Conservation (phyloP, 2,329 filamentous ascomycete genomes). For the Colletotrichum cereale region DNA sequence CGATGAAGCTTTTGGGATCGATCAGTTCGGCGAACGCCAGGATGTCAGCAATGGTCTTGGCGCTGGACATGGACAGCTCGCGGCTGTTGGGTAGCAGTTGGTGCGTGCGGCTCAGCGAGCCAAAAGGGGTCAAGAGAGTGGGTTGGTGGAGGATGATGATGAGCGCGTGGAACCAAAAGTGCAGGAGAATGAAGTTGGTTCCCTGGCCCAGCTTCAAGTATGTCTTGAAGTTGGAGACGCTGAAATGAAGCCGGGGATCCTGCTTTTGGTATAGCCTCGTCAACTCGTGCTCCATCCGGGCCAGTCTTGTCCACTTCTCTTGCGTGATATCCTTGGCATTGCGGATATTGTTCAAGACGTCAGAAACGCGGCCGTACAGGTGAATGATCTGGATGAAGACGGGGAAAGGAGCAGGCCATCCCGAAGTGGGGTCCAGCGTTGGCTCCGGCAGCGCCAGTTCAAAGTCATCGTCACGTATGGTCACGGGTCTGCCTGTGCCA, state of each 20-base stretch:
- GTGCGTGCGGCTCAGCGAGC: constrained; percentile 68
- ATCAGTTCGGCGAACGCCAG: constrained; percentile 87
- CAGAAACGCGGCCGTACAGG: constrained; percentile 86
- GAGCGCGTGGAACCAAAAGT: constrained; percentile 90
- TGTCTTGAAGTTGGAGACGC: constrained; percentile 86
- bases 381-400: constrained; percentile 87
- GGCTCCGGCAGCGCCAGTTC: constrained; percentile 77
- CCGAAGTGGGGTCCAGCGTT: constrained; percentile 65
- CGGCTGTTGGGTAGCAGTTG: constrained; percentile 84
- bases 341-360: constrained; percentile 85
- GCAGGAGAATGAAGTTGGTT: constrained; percentile 87
- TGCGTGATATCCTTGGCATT: constrained; percentile 79
- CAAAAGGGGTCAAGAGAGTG: constrained; percentile 82
- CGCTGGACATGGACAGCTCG: constrained; percentile 86
- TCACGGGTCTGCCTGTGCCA: constrained; percentile 86
- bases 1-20: constrained; percentile 86
- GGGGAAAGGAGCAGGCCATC: constrained; percentile 84
- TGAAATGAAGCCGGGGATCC: constrained; percentile 82
- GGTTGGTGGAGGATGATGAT: constrained; percentile 90
- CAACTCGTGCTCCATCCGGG: constrained; percentile 83
- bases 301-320: constrained; percentile 78
- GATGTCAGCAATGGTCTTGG: constrained; percentile 92
- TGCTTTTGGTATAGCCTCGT: constrained; percentile 80
- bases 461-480: constrained; percentile 85
- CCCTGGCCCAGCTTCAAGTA: constrained; percentile 86